phyloP scores from a whole-genome alignment of 2,329 filamentous ascomycete genomes.

The Sclerotinia trifoliorum region DNA sequence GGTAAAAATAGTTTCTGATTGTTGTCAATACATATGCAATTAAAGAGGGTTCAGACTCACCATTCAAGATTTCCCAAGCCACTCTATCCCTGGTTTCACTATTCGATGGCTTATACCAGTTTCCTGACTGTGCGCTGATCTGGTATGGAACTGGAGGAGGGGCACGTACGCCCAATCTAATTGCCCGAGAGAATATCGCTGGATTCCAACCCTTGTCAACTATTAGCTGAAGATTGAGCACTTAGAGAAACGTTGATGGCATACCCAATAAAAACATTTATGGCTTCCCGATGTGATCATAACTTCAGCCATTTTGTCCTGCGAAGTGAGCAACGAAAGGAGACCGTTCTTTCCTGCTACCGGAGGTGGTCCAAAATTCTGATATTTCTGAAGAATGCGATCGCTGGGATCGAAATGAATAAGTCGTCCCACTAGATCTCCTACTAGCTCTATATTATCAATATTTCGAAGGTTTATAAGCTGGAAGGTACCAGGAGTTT shows the following conservation, averaged over 20 bases:
- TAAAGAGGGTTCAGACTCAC: background rate
- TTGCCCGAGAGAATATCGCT: slow-evolving; percentile 10
- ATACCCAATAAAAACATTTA: slow-evolving; percentile 10
- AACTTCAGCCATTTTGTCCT: background rate
- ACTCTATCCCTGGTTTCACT: background rate
- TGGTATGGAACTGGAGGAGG: slow-evolving; percentile 7
- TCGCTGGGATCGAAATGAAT: slow-evolving; percentile 4
- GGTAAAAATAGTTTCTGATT: background rate
- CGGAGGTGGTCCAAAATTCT: slow-evolving; percentile 1
- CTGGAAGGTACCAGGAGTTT: background rate
- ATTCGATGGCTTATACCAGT: background rate
- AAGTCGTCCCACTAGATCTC: slow-evolving; percentile 10
- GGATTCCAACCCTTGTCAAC: slow-evolving; percentile 7
- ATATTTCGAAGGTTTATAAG: background rate
- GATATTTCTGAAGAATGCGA: background rate
- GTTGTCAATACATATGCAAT: background rate
- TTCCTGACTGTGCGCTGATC: background rate
- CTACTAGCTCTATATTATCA: background rate
- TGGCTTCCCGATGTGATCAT: background rate
- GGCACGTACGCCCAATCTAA: background rate
- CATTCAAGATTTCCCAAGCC: background rate
- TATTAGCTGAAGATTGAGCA: background rate
- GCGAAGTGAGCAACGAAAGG: slow-evolving; percentile 8
- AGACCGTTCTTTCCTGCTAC: slow-evolving; percentile 8
- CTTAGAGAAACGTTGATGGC: background rate